These are phyloP conservation scores for Colletotrichum sp. DNA, from an alignment of 2,329 filamentous ascomycete genomes.

Conservation along the genomic window DNA sequence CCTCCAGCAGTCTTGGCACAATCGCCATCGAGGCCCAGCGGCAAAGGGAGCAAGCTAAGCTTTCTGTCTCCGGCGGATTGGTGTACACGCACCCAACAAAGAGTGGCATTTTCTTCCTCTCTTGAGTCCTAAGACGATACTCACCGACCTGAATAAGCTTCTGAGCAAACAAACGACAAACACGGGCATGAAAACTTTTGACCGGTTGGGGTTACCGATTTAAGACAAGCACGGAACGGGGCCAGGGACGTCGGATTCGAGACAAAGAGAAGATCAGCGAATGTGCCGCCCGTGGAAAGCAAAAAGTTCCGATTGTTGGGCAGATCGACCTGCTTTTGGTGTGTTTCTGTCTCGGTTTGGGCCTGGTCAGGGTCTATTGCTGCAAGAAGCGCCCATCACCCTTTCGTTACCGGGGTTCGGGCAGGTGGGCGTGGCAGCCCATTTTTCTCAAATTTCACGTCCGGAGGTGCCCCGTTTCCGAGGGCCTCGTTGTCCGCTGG, in stretches of 20 bases:
- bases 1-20: not conserved
- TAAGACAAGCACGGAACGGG: not conserved
- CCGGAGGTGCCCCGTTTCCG: not conserved
- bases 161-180: not conserved
- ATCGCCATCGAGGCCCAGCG: not conserved
- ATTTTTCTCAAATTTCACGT: not conserved
- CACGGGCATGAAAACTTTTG: not conserved
- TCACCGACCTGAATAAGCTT: not conserved
- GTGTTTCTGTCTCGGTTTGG: not conserved
- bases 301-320: conserved; percentile 1
- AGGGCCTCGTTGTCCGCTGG: not conserved
- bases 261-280: conserved; percentile 15
- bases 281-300: not conserved
- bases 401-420: not conserved
- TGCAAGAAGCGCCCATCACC: not conserved
- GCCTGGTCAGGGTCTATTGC: not conserved
- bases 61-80: not conserved
- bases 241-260: not conserved
- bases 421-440: not conserved
- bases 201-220: not conserved
- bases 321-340: not conserved
- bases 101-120: not conserved
- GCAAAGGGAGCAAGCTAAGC: not conserved
- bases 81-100: not conserved
- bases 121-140: not conserved